phyloP scores from a whole-genome alignment of 176 grass and related monocot species.

The Eleusine coracana region DNA sequence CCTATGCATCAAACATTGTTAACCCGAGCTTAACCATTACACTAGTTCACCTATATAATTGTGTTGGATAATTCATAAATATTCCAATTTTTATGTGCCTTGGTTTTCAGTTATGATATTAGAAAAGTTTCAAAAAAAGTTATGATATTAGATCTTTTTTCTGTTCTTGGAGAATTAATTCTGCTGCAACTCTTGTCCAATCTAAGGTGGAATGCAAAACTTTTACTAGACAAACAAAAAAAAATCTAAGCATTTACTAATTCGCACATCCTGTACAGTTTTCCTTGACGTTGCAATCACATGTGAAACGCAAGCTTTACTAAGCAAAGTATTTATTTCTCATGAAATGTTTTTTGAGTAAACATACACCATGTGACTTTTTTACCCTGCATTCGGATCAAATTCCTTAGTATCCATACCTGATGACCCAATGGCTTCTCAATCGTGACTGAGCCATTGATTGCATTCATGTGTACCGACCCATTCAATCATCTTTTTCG shows the following conservation, averaged over 20 bases:
- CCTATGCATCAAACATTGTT: background rate
- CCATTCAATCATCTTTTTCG: background rate
- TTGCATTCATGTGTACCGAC: constrained; percentile 30
- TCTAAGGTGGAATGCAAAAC: background rate
- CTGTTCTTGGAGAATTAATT: background rate
- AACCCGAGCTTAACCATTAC: background rate
- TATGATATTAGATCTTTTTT: background rate
- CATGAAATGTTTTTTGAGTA: background rate
- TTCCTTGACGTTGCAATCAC: background rate
- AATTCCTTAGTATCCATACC: constrained; percentile 19
- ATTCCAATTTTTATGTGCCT: background rate
- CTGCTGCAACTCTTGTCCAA: background rate
- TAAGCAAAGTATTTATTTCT: background rate
- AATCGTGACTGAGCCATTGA: constrained; percentile 5
- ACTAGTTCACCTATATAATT: background rate
- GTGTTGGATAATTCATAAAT: background rate
- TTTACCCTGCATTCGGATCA: background rate
- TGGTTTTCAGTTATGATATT: background rate
- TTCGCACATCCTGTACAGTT: background rate
- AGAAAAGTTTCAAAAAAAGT: too few species aligned
- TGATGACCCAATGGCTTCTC: background rate
- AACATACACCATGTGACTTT: background rate
- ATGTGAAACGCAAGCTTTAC: constrained; percentile 1
- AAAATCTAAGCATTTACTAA: background rate
- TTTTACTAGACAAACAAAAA: background rate